Conservation (phyloP, 371 early-diverging fungal species). For the Mortierella sp. region DNA sequence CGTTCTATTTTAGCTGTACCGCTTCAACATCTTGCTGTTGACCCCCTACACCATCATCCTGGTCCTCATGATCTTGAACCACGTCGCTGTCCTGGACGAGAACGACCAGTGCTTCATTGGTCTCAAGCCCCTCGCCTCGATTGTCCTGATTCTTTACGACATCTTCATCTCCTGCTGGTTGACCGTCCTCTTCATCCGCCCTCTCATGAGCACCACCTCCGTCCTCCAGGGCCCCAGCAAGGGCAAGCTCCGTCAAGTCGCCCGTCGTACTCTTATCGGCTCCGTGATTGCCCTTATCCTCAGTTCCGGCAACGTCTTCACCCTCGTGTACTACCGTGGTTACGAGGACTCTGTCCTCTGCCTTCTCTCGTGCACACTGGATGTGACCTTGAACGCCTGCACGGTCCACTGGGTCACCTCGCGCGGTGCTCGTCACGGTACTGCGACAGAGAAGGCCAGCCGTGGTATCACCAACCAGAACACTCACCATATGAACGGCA, state of each 20-base stretch:
- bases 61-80: conserved; percentile 58
- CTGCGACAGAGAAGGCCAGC: conserved; percentile 29
- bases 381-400: conserved; percentile 44
- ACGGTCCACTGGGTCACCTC: conserved; percentile 54
- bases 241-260: conserved; percentile 61
- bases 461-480: conserved; percentile 23
- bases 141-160: conserved; percentile 58
- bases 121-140: conserved; percentile 60
- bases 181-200: conserved; percentile 44
- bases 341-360: conserved; percentile 59
- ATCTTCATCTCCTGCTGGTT: conserved; percentile 46
- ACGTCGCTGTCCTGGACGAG: conserved; percentile 56
- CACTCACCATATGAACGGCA: conserved; percentile 18
- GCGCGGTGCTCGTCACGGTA: conserved; percentile 25
- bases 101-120: conserved; percentile 64
- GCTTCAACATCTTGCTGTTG: conserved; percentile 59
- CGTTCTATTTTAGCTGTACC: conserved; percentile 42
- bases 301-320: conserved; percentile 58
- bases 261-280: conserved; percentile 62
- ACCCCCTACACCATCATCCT: conserved; percentile 61
- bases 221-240: conserved; percentile 46
- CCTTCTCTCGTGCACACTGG: conserved; percentile 44
- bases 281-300: conserved; percentile 57
- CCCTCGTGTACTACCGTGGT: conserved; percentile 55
- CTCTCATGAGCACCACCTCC: conserved; percentile 42